Evolutionary conservation across 2,329 filamentous ascomycete species (phyloP), one percentile per base, ranked within the genome.

Genomic region (Cladosporium sp.): DNA sequence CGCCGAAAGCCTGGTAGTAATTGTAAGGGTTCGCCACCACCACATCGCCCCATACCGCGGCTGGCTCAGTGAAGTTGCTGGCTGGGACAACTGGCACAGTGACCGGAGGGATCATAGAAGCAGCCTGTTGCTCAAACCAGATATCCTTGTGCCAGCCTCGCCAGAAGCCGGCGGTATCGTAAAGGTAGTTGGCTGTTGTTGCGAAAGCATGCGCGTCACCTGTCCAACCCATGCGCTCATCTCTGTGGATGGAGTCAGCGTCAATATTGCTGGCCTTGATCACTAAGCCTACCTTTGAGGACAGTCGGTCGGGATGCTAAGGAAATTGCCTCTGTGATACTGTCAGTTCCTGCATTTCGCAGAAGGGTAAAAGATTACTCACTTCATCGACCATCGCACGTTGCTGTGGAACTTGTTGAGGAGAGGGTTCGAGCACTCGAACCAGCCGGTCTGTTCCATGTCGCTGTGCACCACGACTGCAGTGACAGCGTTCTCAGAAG

Each of bases 301-400:
- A 68, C 84, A 86, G 69, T 88, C 86, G 0, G 85, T 88, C 0
- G 85, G 85, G 0, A 88, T 74, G 0, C 80, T 81, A 3, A 88
- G 69, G 69, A 88, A 88, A 68, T 88, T 88, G 0, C 85, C 85
- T 44, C 58, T 61, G 28, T 12, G 14, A 28, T 49, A 23, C 6
- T 7, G 5, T 55, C 12, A 55, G 29, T 33, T n/a, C 3, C 10
- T 29, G 18, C 29, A 31, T 16, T 5, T 21, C 2, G 12, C 31
- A 10, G 31, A 12, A 21, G 14, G 18, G 7, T 46, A 21, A 33
- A 31, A 10, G 7, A 29, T 16, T 23, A 14, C n/a, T 29, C 58
- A 61, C 31, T 80, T 80, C 81, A 87, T 86, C 5, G 80, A 81
- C 86, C 86, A 88, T 33, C 77, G 71, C 0, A 84, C 79, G 63